These are phyloP conservation scores for Filobasidium wieringae DNA, from an alignment of 768 basidiomycete species.

Conservation along the genomic window DNA sequence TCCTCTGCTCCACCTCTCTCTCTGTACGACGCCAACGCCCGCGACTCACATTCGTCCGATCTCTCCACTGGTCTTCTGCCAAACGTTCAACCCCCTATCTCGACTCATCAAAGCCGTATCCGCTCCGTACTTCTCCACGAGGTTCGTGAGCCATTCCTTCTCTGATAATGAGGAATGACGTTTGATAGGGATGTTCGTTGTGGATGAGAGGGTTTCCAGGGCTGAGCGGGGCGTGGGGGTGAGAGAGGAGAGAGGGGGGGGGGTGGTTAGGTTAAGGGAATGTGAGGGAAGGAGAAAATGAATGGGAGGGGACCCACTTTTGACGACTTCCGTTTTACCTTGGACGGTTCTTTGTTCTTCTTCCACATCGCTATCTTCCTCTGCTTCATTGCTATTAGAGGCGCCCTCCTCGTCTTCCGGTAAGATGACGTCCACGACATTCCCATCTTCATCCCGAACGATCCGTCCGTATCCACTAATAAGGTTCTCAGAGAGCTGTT, in stretches of 20 bases:
- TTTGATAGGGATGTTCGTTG: conserved; percentile 40
- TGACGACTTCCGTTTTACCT: conserved; percentile 44
- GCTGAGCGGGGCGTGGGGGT: conserved; percentile 38
- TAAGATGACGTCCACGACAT: conserved; percentile 59
- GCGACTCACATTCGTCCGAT: conserved; percentile 39
- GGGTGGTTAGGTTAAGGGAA: background rate
- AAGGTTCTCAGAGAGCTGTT: background rate
- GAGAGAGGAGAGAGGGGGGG: background rate
- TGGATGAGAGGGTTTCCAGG: conserved; percentile 53
- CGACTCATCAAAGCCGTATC: conserved; percentile 65
- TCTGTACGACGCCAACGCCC: background rate
- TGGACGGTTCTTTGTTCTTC: conserved; percentile 20
- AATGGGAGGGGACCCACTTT: conserved; percentile 25
- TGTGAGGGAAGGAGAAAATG: background rate
- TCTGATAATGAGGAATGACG: conserved; percentile 64
- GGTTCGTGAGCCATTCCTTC: conserved; percentile 50
- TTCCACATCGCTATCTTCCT: conserved; percentile 19
- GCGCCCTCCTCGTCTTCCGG: conserved; percentile 47
- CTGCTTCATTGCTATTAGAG: conserved; percentile 1
- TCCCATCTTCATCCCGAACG: conserved; percentile 64
- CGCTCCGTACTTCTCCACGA: conserved; percentile 58
- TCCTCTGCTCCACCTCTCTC: too few species aligned
- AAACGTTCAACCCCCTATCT: conserved; percentile 66
- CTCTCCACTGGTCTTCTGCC: conserved; percentile 75
- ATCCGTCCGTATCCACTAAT: conserved; percentile 64